These are phyloP conservation scores for Cystofilobasidium capitatum DNA, from an alignment of 768 basidiomycete genomes.

Conservation along the genomic window DNA sequence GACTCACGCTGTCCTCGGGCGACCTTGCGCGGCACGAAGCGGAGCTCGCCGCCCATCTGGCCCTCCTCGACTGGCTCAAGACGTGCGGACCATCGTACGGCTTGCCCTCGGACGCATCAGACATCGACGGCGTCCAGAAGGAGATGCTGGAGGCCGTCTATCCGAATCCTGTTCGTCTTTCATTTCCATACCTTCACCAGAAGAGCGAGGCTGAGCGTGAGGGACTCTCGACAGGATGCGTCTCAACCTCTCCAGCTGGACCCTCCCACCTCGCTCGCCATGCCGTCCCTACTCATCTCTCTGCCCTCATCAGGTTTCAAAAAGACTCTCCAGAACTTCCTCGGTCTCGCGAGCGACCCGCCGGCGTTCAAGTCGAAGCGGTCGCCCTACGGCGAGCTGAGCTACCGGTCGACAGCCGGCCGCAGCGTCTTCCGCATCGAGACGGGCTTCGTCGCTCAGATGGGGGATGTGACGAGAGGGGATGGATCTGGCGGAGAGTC, in stretches of 20 bases:
- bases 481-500: conserved; percentile 52
- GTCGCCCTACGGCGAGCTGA: conserved; percentile 45
- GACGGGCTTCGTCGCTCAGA: conserved; percentile 48
- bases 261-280: conserved; percentile 41
- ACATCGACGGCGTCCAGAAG: conserved; percentile 44
- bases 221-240: neutral
- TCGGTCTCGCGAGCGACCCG: conserved; percentile 42
- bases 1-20: conserved; percentile 7
- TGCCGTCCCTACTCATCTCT: conserved; percentile 44
- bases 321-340: conserved; percentile 48
- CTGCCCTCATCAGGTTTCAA: conserved; percentile 43
- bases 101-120: conserved; percentile 40
- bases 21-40: neutral
- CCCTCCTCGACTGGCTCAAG: conserved; percentile 34
- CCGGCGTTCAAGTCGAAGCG: conserved; percentile 46
- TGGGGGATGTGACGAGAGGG: conserved; percentile 49
- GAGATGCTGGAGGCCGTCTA: conserved; percentile 39
- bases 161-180: conserved; percentile 1
- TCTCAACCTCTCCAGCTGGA: conserved; percentile 37
- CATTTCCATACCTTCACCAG: neutral
- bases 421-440: conserved; percentile 47
- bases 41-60: neutral
- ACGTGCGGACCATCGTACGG: conserved; percentile 44
- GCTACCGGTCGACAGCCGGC: conserved; percentile 39
- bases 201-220: conserved; percentile 10